A percentile compares a stretch with the other conserved stretches of the same genome.
Evolutionary conservation across 2,329 filamentous ascomycete genomes (phyloP).

Genomic region (Xylaria sp.): DNA sequence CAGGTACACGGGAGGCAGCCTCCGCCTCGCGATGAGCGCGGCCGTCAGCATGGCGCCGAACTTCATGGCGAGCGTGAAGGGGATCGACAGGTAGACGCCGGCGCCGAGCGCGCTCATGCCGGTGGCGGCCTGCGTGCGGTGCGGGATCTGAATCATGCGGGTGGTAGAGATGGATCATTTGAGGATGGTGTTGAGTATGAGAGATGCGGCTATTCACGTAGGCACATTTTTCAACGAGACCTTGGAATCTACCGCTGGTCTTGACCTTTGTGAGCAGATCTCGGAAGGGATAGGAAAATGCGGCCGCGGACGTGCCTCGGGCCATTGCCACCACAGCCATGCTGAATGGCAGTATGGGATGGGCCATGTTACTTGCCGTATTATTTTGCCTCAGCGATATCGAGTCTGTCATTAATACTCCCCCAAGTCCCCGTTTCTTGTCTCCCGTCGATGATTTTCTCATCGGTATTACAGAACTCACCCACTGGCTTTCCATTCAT

Average conservation of each 20-base stretch:
- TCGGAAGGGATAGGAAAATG: conserved; percentile 25
- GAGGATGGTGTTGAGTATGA: no score
- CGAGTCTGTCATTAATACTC: conserved; percentile 20
- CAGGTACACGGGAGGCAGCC: background rate
- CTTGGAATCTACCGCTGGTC: background rate
- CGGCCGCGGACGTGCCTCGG: conserved; percentile 19
- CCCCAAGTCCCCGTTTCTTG: background rate
- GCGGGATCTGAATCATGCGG: background rate
- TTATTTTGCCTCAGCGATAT: conserved; percentile 25
- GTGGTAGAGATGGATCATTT: background rate
- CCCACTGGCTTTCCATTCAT: conserved; percentile 24
- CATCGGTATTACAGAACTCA: conserved; percentile 13
- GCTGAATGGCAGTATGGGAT: conserved; percentile 22
- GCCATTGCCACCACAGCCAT: conserved; percentile 19
- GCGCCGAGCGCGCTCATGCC: background rate
- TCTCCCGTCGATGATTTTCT: conserved; percentile 2
- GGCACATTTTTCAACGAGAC: conserved; percentile 1
- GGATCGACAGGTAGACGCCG: background rate
- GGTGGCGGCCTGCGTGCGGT: background rate
- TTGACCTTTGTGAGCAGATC: conserved; percentile 16
- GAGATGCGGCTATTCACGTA: conserved; percentile 26
- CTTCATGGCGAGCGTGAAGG: no score
- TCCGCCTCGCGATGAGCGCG: background rate
- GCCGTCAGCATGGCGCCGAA: no score
- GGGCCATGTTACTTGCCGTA: conserved; percentile 20